Conservation (phyloP, 148 eudicot genomes). For the Chenopodium album region DNA sequence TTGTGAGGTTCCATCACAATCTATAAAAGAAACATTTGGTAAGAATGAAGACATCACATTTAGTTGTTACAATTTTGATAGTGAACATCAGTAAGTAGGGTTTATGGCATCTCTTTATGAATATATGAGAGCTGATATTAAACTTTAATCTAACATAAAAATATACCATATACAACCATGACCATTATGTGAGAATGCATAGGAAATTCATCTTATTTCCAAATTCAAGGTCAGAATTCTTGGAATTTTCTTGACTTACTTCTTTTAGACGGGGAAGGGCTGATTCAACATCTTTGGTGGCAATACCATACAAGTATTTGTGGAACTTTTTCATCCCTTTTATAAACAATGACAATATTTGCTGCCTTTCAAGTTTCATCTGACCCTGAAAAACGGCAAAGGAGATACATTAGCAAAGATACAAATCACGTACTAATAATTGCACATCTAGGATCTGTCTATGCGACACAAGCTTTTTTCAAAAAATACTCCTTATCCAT, state of each 20-base stretch:
- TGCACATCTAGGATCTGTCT: background rate
- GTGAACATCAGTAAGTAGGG: background rate
- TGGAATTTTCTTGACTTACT: constrained; percentile 24
- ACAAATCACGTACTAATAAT: background rate
- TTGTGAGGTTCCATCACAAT: constrained; percentile 64
- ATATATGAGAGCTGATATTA: background rate
- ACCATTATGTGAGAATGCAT: background rate
- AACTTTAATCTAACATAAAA: background rate
- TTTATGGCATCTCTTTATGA: background rate
- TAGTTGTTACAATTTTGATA: background rate
- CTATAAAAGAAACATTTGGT: constrained; percentile 33
- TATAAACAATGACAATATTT: constrained; percentile 59
- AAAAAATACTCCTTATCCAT: background rate
- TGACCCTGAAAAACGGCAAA: constrained; percentile 45
- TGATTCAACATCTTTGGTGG: constrained; percentile 58
- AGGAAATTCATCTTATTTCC: background rate
- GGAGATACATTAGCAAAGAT: background rate
- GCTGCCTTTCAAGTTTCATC: constrained; percentile 76
- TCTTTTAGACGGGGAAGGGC: constrained; percentile 57
- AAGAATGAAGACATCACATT: background rate
- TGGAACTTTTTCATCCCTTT: constrained; percentile 77
- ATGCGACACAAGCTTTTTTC: background rate
- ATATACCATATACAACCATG: background rate
- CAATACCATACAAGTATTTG: constrained; percentile 54
- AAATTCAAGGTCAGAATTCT: constrained; percentile 25